Base-by-base conservation (phyloP, 2,329 filamentous ascomycete species). In the Ophiostoma novo-ulmi region DNA sequence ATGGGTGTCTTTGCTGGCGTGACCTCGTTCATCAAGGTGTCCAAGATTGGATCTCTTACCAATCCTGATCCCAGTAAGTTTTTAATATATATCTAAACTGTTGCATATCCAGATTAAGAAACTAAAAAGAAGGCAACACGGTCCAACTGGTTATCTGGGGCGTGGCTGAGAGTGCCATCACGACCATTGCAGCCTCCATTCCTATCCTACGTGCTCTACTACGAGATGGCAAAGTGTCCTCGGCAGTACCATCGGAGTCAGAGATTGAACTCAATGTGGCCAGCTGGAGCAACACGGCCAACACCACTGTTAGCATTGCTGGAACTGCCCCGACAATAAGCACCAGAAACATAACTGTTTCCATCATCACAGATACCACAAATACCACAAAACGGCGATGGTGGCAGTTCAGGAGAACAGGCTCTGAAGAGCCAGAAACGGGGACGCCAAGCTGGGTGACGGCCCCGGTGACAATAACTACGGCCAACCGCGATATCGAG, bases 381-480 rank as follows among this genome's bases (percentile, higher is more conserved):
- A 58, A 58, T 22, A 22, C n/a, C 26, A 58, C 11, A 26, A n/a
- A 48, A 48, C 20, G 44, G 17, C 44, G 22, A 8, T 58, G 22
- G 20, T 58, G 44, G 44, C 22, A 26, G 8, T 26, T 58, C 17
- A 26, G n/a, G 11, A 58, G 13, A 10, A 22, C 22, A 26, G n/a
- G 1, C 22, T 5, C 10, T 3, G 22, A 22, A 58, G 22, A 58
- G 52, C n/a, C 7, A 26, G 22, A 26, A 13, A 58, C 7, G 5
- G 52, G 52, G 52, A 26, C 52, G 8, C 52, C 22, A 5, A 58
- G 52, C 22, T 58, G 52, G 20, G 52, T 58, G n/a, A 58, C 52
- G n/a, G n/a, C 52, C 52, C 52, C n/a, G 52, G n/a, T 58, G 52
- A 26, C 52, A 58, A 58, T 26, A 58, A 58, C 52, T 17, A 58